Base-by-base conservation (phyloP, 2,329 filamentous ascomycete genomes). In the Colletotrichum phormii region DNA sequence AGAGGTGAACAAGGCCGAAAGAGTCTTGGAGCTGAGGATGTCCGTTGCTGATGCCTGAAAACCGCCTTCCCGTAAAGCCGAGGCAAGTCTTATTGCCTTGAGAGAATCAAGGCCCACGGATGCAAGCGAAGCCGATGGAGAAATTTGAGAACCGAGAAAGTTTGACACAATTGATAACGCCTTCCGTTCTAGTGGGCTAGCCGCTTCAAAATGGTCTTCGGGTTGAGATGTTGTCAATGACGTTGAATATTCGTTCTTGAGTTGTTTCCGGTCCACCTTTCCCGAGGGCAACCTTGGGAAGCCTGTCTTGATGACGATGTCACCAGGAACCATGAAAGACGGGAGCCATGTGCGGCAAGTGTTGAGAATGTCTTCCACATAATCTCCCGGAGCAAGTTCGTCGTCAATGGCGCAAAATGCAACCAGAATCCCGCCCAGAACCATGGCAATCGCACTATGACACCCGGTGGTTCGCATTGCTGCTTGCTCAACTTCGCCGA, bases 281-380 rank as follows among this genome's bases (percentile, higher is more conserved):
- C 95, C 95, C 0, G 95, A 97, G 2, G 95, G 86, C 24, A 98
- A 84, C 64, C 92, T 90, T 0, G 95, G 95, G 68, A 98, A 91
- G 9, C 87, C 84, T 0, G 86, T 76, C 74, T 93, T 82, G 1
- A 93, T 78, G 0, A 94, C 81, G 29, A 97, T 84, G 73, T 97
- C 93, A 4, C 89, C 88, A 0, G 95, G 95, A 1, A 97, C 83
- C 95, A 98, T 98, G 79, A 92, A 97, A 4, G 87, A 86, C 0
- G 95, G 94, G 1, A 98, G 86, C 94, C 95, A 97, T 63, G 87
- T 86, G 63, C 86, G 87, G 81, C 94, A 97, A 5, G 86, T 88
- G 18, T 86, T 79, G 37, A 89, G 78, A 12, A 97, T 84, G 80
- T 80, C 42, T 6, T 80, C 78, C 6, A 77, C 75, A 1, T 70